phyloP scores from a whole-genome alignment of 2,329 filamentous ascomycete species.

The Ascochyta fabae region DNA sequence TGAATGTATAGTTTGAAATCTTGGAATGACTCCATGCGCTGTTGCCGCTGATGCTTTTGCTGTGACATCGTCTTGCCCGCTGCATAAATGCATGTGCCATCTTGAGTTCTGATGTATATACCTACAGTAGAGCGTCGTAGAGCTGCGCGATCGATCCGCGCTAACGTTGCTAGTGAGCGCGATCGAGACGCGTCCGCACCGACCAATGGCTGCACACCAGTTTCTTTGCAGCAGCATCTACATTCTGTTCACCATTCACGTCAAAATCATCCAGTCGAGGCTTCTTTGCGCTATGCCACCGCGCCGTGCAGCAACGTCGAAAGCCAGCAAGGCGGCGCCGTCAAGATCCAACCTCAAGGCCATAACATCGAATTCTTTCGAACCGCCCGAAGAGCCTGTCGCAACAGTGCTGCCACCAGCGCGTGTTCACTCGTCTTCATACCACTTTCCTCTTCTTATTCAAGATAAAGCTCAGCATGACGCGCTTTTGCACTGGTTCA shows the following conservation, averaged over 20 bases:
- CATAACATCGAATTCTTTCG: slow-evolving; percentile 11
- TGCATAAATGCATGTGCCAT: background rate
- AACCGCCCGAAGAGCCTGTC: slow-evolving; percentile 19
- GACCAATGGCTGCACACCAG: slow-evolving; percentile 5
- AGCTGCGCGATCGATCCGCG: background rate
- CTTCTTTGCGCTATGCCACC: slow-evolving; percentile 20
- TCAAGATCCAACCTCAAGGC: slow-evolving; percentile 7
- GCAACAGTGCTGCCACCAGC: slow-evolving; percentile 32
- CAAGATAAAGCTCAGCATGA: slow-evolving; percentile 19
- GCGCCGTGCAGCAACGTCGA: slow-evolving; percentile 14
- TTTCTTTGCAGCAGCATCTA: slow-evolving; percentile 11
- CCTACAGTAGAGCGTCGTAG: too few species aligned
- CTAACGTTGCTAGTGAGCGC: background rate
- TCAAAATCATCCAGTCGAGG: background rate
- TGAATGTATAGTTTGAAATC: background rate
- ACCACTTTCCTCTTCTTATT: slow-evolving; percentile 43
- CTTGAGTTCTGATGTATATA: too few species aligned
- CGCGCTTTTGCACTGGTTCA: slow-evolving; percentile 42
- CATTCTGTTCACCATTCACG: slow-evolving; percentile 3
- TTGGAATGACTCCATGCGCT: background rate
- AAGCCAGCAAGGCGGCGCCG: background rate
- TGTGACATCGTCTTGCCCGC: background rate
- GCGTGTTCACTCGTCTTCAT: slow-evolving; percentile 33
- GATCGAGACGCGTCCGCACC: slow-evolving; percentile 13
- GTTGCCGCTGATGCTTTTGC: background rate